Base-by-base conservation (phyloP, 805 yeast species). In the Candida easanensis region DNA sequence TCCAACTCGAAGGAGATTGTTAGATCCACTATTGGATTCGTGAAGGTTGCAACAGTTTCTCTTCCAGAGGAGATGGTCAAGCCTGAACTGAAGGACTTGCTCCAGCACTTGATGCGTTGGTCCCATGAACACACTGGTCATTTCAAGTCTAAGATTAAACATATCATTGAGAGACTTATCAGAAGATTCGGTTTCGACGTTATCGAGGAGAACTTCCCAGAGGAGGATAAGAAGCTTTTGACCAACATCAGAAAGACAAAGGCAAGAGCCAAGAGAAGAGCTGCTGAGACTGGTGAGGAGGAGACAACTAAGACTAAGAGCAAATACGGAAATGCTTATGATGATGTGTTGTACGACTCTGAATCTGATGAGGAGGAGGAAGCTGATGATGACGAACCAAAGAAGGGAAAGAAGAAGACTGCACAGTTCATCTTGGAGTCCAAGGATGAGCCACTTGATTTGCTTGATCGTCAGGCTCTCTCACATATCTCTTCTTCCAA, bases 81-180 rank as follows among this genome's bases (percentile, higher is more conserved):
- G 52, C 74, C 80, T 8, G 81, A 82, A 53, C 75, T 91, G 55
- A 73, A 73, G 26, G 81, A 77, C 10, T 66, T 93, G 39, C 69
- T 93, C 41, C 71, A 76, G 20, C 84, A 86, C 55, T 74, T 93
- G 57, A 72, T 93, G 77, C 80, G 81, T 48, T 90, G 97, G 93
- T 88, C 97, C 33, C 93, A 88, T 62, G 97, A 90, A 62, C 97
- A 91, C 65, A 88, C 88, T 58, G 95, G 95, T 37, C 96, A 89
- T 61, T 93, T 93, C 75, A 89, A 88, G 62, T 78, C 90, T 13
- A 91, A 88, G 64, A 91, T 93, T 28, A 88, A 88, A 69, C 97
- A 93, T 60, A 84, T 93, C 42, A 71, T 93, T 49, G 99, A 93
- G 72, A 79, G 98, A 56, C 70, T 93, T 57, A 78, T 91, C 42